Evolutionary conservation across 83 land plant genomes (phyloP).

Genomic region (Larix sibirica): DNA sequence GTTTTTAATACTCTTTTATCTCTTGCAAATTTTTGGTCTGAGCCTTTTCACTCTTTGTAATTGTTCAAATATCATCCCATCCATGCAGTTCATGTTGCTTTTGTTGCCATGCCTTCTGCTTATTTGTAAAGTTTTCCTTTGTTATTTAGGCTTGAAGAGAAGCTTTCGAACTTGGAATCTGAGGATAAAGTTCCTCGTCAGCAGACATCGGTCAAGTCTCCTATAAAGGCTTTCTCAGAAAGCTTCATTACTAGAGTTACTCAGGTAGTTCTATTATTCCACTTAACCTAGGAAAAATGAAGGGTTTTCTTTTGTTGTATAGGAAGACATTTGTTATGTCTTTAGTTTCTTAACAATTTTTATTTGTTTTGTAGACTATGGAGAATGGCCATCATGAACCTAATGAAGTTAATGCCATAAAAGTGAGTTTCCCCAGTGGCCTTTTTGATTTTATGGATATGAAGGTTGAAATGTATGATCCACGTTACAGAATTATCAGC

Average conservation of each 20-base stretch:
- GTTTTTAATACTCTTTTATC: slow-evolving; percentile 25
- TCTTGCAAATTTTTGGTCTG: not conserved
- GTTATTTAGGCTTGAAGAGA: slow-evolving; percentile 58
- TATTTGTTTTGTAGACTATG: slow-evolving; percentile 27
- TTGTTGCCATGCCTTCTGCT: not conserved
- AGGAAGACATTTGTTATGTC: not conserved
- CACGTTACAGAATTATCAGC: no score
- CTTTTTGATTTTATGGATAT: not conserved
- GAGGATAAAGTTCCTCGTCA: slow-evolving; percentile 59
- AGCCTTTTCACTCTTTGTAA: not conserved
- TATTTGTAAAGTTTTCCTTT: not conserved
- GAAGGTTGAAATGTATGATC: not conserved
- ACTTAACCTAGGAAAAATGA: not conserved
- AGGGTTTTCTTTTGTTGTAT: not conserved
- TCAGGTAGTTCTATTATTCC: slow-evolving; percentile 5
- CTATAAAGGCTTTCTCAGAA: slow-evolving; percentile 39
- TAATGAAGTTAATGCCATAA: slow-evolving; percentile 20
- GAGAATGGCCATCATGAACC: slow-evolving; percentile 54
- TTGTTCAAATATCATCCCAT: not conserved
- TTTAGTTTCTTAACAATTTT: not conserved
- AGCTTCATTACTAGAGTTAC: slow-evolving; percentile 21
- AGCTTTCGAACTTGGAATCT: slow-evolving; percentile 51
- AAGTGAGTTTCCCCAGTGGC: slow-evolving; percentile 5
- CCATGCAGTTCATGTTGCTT: not conserved
- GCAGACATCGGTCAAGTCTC: slow-evolving; percentile 40